Percentiles rank a stretch among this genome's conserved stretches.
Evolutionary conservation across 73 alveolate genomes (phyloP).

Genomic region (Uronychia setigera): DNA sequence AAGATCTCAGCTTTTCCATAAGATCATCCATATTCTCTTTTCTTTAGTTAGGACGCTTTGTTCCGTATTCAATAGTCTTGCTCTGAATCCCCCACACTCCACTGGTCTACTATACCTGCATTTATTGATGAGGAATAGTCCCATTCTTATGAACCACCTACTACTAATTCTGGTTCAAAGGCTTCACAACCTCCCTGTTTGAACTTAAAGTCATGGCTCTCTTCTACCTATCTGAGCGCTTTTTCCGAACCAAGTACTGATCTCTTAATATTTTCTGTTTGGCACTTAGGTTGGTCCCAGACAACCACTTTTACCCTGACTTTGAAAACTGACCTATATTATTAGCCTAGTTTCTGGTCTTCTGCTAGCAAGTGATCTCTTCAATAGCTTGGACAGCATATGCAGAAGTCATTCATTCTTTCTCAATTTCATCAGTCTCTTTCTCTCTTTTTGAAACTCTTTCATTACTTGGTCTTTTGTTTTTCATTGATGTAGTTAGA

Average conservation of each 20-base stretch:
- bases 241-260: not conserved
- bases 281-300: not conserved
- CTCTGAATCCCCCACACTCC: no score
- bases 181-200: no score
- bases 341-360: no score
- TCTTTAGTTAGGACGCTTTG: not conserved
- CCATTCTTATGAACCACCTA: not conserved
- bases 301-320: not conserved
- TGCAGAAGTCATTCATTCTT: no score
- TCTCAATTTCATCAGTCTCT: not conserved
- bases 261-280: not conserved
- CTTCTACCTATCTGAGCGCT: no score
- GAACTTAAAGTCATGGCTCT: no score
- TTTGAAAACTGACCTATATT: not conserved
- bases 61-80: no score
- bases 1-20: not conserved
- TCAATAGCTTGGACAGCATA: no score
- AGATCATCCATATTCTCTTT: not conserved
- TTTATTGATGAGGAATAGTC: not conserved
- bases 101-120: no score
- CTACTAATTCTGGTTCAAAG: no score
- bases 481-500: no score
- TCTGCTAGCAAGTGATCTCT: no score
- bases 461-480: not conserved
- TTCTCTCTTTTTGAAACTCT: not conserved